A percentile compares a stretch with the other conserved stretches of the same genome.
Evolutionary conservation across 2,329 filamentous ascomycete species (phyloP).

Genomic region (Geosmithia morbida): DNA sequence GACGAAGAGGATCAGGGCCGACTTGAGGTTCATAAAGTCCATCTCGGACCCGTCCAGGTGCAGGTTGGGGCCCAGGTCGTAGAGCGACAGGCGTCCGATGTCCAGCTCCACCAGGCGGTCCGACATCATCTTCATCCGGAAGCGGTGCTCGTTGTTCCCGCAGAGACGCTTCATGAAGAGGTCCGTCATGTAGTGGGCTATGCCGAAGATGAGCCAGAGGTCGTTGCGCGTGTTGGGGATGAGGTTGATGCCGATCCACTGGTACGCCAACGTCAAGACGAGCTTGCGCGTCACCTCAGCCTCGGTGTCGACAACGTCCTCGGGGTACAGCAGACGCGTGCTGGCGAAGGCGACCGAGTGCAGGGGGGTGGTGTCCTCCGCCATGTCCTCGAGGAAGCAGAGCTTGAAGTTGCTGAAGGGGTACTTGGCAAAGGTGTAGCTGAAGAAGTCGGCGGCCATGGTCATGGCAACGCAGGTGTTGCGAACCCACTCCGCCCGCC

Average conservation of each 20-base stretch:
- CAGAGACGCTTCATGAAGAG: slow-evolving; percentile 81
- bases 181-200: slow-evolving; percentile 91
- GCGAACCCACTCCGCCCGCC: slow-evolving; percentile 64
- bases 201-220: slow-evolving; percentile 78
- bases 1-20: slow-evolving; percentile 82
- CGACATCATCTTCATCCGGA: slow-evolving; percentile 71
- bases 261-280: slow-evolving; percentile 71
- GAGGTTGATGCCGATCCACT: slow-evolving; percentile 92
- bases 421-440: slow-evolving; percentile 76
- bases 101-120: slow-evolving; percentile 75
- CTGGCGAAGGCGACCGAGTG: slow-evolving; percentile 82
- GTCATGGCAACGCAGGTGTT: slow-evolving; percentile 81
- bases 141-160: slow-evolving; percentile 90
- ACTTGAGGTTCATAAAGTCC: slow-evolving; percentile 84
- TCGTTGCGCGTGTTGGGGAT: slow-evolving; percentile 70
- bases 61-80: slow-evolving; percentile 63
- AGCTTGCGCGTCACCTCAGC: slow-evolving; percentile 68
- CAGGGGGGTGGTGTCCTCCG: slow-evolving; percentile 58
- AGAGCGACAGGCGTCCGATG: slow-evolving; percentile 66
- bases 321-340: slow-evolving; percentile 69
- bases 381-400: slow-evolving; percentile 84
- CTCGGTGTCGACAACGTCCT: slow-evolving; percentile 73
- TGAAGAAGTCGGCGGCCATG: slow-evolving; percentile 80
- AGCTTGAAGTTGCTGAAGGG: slow-evolving; percentile 87
- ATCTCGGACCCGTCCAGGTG: slow-evolving; percentile 73